phyloP scores from a whole-genome alignment of 2,329 filamentous ascomycete genomes.

The Elsinoe arachidis region DNA sequence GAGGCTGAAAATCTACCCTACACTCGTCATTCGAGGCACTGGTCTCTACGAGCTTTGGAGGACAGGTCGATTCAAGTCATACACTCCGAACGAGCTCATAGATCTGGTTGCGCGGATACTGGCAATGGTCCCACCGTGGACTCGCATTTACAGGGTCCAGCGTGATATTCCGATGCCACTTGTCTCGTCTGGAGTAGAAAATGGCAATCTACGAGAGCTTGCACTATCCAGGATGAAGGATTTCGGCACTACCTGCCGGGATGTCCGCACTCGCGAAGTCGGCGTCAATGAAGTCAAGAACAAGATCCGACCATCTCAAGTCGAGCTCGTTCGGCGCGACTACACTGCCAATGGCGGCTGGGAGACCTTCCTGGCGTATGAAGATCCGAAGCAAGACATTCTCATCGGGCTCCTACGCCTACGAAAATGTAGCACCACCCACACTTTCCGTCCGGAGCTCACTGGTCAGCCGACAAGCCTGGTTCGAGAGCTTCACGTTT shows the following conservation, averaged over 20 bases:
- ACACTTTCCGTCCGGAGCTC: slow-evolving; percentile 87
- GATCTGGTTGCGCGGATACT: slow-evolving; percentile 95
- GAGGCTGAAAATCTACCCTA: slow-evolving; percentile 86
- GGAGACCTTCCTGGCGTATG: slow-evolving; percentile 97
- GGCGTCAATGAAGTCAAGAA: slow-evolving; percentile 99
- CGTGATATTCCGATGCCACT: slow-evolving; percentile 99
- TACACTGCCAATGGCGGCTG: slow-evolving; percentile 93
- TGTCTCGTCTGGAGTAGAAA: slow-evolving; percentile 97
- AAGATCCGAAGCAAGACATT: slow-evolving; percentile 97
- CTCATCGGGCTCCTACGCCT: slow-evolving; percentile 82
- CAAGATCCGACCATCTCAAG: slow-evolving; percentile 92
- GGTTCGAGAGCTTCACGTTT: slow-evolving; percentile 91
- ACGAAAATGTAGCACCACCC: slow-evolving; percentile 80
- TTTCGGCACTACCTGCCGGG: slow-evolving; percentile 92
- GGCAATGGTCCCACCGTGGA: slow-evolving; percentile 92
- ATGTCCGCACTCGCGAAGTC: slow-evolving; percentile 91
- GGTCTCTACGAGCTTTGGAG: slow-evolving; percentile 96
- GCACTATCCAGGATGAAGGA: slow-evolving; percentile 98
- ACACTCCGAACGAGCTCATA: slow-evolving; percentile 92
- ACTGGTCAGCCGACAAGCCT: slow-evolving; percentile 79
- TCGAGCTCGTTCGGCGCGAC: slow-evolving; percentile 88
- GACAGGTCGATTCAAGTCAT: slow-evolving; percentile 95
- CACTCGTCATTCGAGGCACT: slow-evolving; percentile 90
- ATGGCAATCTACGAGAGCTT: slow-evolving; percentile 88
- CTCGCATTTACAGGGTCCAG: slow-evolving; percentile 95